These are phyloP conservation scores for Crithidia brevicula DNA, from an alignment of 208 protist genomes.

Conservation along the genomic window DNA sequence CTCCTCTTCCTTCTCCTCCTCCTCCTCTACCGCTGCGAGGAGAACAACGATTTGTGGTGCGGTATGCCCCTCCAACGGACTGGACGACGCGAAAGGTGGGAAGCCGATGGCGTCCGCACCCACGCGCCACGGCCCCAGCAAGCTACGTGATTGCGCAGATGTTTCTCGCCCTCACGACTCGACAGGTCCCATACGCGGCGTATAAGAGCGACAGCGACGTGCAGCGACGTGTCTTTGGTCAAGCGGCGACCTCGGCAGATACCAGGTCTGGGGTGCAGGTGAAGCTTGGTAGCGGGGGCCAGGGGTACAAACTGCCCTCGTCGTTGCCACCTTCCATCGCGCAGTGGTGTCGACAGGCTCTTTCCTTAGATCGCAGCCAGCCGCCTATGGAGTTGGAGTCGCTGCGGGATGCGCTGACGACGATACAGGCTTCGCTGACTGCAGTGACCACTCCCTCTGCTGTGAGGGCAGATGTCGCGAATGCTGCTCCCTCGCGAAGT, in stretches of 20 bases:
- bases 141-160: constrained; percentile 71
- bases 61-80: constrained; percentile 33
- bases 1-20: background rate
- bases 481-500: background rate
- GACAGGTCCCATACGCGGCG: constrained; percentile 49
- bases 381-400: constrained; percentile 29
- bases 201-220: constrained; percentile 38
- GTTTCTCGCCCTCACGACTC: constrained; percentile 54
- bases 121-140: constrained; percentile 45
- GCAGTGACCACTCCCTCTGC: background rate
- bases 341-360: constrained; percentile 28
- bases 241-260: constrained; percentile 9
- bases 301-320: constrained; percentile 38
- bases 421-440: constrained; percentile 13
- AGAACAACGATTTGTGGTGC: constrained; percentile 29
- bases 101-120: constrained; percentile 73
- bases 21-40: background rate
- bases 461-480: background rate
- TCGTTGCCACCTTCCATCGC: constrained; percentile 33
- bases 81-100: constrained; percentile 24
- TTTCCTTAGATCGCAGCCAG: constrained; percentile 29
- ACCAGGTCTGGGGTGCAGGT: background rate
- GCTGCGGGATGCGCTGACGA: constrained; percentile 26
- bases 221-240: constrained; percentile 33
- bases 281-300: constrained; percentile 26